Conservation (phyloP, 768 basidiomycete genomes). For the Suillus occidentalis region DNA sequence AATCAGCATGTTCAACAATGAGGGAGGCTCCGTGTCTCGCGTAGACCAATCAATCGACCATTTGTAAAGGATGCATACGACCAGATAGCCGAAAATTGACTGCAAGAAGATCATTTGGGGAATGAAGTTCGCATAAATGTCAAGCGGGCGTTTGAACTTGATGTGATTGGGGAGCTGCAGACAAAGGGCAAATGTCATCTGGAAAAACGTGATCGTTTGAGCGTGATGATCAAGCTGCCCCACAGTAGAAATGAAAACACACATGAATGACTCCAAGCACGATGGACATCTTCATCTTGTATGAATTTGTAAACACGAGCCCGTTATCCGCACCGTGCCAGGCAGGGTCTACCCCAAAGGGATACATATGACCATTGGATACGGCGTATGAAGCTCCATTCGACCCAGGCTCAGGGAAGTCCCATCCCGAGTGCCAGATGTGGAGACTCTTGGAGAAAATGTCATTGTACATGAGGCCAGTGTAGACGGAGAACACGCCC, state of each 20-base stretch:
- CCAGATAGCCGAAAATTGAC: conserved; percentile 96
- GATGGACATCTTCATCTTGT: conserved; percentile 99
- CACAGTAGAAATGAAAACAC: conserved; percentile 30
- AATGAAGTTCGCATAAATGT: conserved; percentile 93
- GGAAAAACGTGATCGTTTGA: conserved; percentile 17
- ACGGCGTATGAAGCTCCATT: conserved; percentile 48
- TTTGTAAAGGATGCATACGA: conserved; percentile 93
- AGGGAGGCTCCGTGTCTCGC: conserved; percentile 71
- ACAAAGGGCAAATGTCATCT: conserved; percentile 99
- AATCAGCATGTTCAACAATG: conserved; percentile 94
- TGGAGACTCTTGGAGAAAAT: conserved; percentile 93
- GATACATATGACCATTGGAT: conserved; percentile 73
- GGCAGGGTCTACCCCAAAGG: conserved; percentile 90
- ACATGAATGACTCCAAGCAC: conserved; percentile 96
- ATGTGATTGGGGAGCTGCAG: conserved; percentile 95
- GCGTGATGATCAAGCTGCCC: neutral
- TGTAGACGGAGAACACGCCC: conserved; percentile 97
- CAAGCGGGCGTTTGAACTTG: conserved; percentile 83
- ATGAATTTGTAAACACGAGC: conserved; percentile 94
- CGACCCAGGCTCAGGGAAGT: conserved; percentile 57
- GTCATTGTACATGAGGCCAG: conserved; percentile 98
- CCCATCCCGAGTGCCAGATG: conserved; percentile 88
- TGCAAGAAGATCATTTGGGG: conserved; percentile 98
- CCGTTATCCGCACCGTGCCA: conserved; percentile 95
- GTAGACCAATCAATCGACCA: conserved; percentile 93